Percentiles rank a stretch among this genome's conserved stretches.
These are phyloP conservation scores for Litchi chinensis DNA, from an alignment of 345 rosid genomes.

Conservation along the genomic window DNA sequence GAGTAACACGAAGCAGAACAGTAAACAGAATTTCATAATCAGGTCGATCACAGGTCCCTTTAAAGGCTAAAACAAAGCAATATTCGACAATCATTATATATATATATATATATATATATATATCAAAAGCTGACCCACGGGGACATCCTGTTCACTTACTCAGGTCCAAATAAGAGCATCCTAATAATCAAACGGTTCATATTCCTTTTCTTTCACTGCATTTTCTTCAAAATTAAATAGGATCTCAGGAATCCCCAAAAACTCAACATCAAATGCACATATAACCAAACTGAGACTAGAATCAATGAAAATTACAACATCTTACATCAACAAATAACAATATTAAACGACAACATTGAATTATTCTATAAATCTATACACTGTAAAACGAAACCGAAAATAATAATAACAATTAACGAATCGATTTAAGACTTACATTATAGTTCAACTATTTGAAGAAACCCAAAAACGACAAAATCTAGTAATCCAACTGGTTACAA, in stretches of 20 bases:
- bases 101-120: too few species aligned
- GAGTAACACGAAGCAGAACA: not conserved
- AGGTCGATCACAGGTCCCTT: not conserved
- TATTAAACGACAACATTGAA: not conserved
- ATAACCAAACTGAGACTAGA: not conserved
- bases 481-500: too few species aligned
- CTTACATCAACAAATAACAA: not conserved
- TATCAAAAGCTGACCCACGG: not conserved
- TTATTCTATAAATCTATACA: not conserved
- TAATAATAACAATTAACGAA: not conserved
- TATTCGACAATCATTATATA: not conserved
- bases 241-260: not conserved
- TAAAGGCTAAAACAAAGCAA: not conserved
- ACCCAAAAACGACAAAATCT: not conserved
- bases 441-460: not conserved
- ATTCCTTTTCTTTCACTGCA: too few species aligned
- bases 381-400: not conserved
- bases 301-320: not conserved
- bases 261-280: constrained; percentile 1
- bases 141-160: not conserved
- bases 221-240: constrained; percentile 1
- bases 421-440: not conserved
- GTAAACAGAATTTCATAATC: not conserved
- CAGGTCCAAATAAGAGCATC: not conserved
- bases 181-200: not conserved